Base-by-base conservation (phyloP, 140 eudicot genomes). In the Erigeron philadelphicus region DNA sequence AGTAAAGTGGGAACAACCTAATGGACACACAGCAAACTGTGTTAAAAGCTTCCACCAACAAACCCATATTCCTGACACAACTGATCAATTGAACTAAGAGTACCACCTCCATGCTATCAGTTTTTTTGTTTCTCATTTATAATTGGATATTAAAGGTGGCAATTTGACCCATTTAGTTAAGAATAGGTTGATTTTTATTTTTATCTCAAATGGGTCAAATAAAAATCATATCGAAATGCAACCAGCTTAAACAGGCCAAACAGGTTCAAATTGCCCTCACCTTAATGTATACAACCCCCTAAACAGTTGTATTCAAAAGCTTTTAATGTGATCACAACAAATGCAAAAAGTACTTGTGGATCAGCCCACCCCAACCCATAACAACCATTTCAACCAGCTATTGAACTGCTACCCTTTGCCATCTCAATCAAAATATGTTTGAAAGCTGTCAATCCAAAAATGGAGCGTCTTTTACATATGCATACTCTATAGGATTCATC, bases 1-100 rank as follows among this genome's bases (percentile, higher is more conserved):
- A 66, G 44, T 72, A 72, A 64, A 43, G 55, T 35, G 18, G 41
- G 61, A 56, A 46, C 72, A 73, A 16, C 83, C 90, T 84, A 71
- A 56, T 38, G 5, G 46, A 77, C 63, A 71, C 46, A 71, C 55
- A 68, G 3, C 43, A 44, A 74, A 60, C 48, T 4, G 17, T 47
- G 47, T 67, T 11, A 54, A 13, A 73, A 43, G 17, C 9, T 43
- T 41, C 35, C 43, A 6, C 50, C 68, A 41, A 41, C 8, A 4
- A 16, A 16, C 13, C 15, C 17, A 3, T 15, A 35, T 35, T 61
- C 66, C 3, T 42, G 53, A n/a, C 50, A 62, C 4, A 17, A 31
- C 65, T 59, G 6, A 25, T 35, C 9, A 35, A 60, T 11, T n/a
- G 11, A 60, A 10, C 45, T 31, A 10, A 19, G 43, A 0, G 16